Conservation (phyloP, 352 stramenopile genomes). For the Globisporangium cylindrosporum region DNA sequence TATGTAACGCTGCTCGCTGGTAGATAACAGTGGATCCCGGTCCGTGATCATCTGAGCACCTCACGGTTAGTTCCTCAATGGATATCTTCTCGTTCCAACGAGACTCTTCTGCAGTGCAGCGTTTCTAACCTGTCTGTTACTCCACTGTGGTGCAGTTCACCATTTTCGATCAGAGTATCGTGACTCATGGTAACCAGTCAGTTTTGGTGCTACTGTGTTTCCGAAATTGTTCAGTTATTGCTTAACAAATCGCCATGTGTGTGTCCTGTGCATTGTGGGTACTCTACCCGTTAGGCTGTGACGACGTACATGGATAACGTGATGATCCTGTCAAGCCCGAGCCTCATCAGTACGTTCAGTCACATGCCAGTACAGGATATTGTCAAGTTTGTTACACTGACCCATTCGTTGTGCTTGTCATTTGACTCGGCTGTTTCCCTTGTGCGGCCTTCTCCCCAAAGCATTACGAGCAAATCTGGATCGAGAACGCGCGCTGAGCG, state of each 20-base stretch:
- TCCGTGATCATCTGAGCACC: neutral
- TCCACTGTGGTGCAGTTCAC: neutral
- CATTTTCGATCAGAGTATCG: neutral
- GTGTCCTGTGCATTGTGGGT: neutral
- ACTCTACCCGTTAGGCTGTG: neutral
- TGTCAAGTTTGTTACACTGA: no score
- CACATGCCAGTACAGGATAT: no score
- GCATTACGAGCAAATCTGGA: no score
- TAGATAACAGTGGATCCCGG: neutral
- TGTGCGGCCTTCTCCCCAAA: no score
- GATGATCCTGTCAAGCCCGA: no score
- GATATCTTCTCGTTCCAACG: neutral
- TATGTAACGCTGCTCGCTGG: neutral
- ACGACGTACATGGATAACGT: neutral
- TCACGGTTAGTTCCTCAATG: neutral
- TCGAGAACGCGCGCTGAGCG: no score
- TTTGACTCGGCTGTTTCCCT: no score
- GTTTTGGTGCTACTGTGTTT: no score
- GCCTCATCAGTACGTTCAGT: neutral
- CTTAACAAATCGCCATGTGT: no score
- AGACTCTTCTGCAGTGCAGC: no score
- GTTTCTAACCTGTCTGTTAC: neutral
- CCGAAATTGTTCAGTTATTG: no score
- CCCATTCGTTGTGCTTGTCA: no score
- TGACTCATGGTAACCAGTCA: neutral